These are phyloP conservation scores for Sequoia sempervirens DNA, from an alignment of 75 land plant species.

Conservation along the genomic window DNA sequence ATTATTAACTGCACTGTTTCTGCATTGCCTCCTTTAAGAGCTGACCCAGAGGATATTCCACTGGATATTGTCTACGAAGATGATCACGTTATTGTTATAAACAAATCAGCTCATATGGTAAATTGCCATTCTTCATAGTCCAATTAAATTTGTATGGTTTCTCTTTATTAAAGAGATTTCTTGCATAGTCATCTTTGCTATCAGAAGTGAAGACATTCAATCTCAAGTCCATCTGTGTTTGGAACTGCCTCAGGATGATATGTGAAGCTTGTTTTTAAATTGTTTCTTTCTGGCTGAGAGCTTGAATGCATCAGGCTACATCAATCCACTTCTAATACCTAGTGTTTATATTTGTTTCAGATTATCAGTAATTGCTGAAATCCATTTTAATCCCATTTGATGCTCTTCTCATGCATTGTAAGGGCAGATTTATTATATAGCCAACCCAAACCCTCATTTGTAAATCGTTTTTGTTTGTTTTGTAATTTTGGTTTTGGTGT, in stretches of 20 bases:
- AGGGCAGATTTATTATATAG: too few relatives aligned
- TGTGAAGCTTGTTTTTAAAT: not conserved
- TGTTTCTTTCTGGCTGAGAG: not conserved
- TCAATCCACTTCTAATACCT: not conserved
- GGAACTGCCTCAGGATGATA: not conserved
- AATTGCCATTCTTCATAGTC: not conserved
- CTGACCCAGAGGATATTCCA: conserved; percentile 85
- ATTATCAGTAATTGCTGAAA: not conserved
- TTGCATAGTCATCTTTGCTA: not conserved
- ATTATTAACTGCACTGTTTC: conserved; percentile 62
- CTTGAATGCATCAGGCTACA: not conserved
- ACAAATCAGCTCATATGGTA: conserved; percentile 96
- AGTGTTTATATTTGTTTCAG: not conserved
- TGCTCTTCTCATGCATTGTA: not conserved
- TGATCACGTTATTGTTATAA: conserved; percentile 75
- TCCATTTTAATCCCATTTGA: not conserved
- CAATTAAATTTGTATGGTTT: not conserved
- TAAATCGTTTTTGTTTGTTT: too few relatives aligned
- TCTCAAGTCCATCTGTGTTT: not conserved
- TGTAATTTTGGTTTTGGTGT: too few relatives aligned
- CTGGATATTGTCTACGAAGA: conserved; percentile 89
- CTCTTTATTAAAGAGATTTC: not conserved
- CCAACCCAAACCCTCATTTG: too few relatives aligned
- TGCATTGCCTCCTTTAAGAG: conserved; percentile 68
- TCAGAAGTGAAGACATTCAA: not conserved